Evolutionary conservation across 805 yeast species (phyloP).

Genomic region (Yarrowia sp.): DNA sequence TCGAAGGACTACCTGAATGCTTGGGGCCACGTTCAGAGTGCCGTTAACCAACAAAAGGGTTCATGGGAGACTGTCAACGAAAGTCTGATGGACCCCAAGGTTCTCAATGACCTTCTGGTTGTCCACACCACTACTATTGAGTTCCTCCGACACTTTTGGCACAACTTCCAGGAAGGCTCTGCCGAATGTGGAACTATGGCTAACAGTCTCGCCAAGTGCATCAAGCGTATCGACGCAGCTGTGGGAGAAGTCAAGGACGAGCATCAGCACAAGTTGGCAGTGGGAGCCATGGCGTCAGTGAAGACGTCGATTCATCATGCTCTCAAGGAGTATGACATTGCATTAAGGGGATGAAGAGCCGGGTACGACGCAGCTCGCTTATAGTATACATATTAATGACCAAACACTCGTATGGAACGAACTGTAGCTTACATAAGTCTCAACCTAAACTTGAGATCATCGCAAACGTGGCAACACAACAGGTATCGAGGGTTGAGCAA

Average conservation of each 20-base stretch:
- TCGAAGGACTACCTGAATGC: conserved; percentile 10
- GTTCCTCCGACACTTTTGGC: conserved; percentile 78
- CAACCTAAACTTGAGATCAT: background rate
- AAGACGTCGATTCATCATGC: conserved; percentile 58
- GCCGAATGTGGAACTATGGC: conserved; percentile 55
- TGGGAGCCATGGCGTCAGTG: conserved; percentile 54
- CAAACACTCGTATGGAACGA: too few relatives aligned
- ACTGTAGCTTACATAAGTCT: background rate
- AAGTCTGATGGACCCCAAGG: conserved; percentile 21
- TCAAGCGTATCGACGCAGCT: conserved; percentile 54
- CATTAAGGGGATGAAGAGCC: conserved; percentile 12
- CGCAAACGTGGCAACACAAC: background rate
- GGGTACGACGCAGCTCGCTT: too few relatives aligned
- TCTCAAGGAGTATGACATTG: conserved; percentile 51
- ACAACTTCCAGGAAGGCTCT: conserved; percentile 47
- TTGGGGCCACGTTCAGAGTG: conserved; percentile 6
- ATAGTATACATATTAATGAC: too few relatives aligned
- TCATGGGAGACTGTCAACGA: conserved; percentile 15
- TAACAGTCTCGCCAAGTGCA: conserved; percentile 59
- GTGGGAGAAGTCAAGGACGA: conserved; percentile 43
- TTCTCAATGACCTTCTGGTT: conserved; percentile 21
- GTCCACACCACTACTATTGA: conserved; percentile 77
- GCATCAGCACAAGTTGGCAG: conserved; percentile 41
- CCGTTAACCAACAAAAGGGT: conserved; percentile 5
- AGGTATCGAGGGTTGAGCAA: background rate